Base-by-base conservation (phyloP, 2,329 filamentous ascomycete genomes). In the Rosellinia necatrix region DNA sequence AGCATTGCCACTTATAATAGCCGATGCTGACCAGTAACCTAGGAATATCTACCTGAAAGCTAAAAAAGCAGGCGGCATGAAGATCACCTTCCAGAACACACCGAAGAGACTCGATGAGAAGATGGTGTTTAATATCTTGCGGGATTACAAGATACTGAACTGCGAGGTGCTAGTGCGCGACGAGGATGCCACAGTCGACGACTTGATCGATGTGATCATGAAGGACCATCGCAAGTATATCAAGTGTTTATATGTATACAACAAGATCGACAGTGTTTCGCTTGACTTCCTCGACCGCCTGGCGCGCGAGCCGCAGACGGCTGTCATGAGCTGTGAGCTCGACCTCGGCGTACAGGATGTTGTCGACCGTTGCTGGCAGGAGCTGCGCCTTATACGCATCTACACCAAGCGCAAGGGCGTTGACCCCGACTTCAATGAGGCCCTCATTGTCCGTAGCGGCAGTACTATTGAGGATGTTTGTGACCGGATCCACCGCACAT, bases 121-220 rank as follows among this genome's bases (percentile, higher is more conserved):
- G 78, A 96, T 99, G 90, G 81, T 99, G 57, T 96, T 88, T 81
- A 97, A 96, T 78, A 97, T 99, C 70, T 81, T 99, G 47, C 89
- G 91, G 65, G 94, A 99, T 81, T 99, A 99, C 85, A 97, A 97
- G 79, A 92, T 99, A 66, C 84, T 99, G 58, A 99, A 99, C 78
- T 94, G 90, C 75, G 94, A 99, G 74, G 92, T 99, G 1, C 84
- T 99, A 19, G 86, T 99, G 13, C 89, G 94, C 67, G 94, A 99
- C 71, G 94, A 99, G 70, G 87, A 96, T 71, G 91, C 89, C 35
- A 97, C 94, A 1, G 92, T 99, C 30, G 94, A 99, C 76, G 93
- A 99, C 75, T 90, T 99, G 74, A 99, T 99, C 77, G 94, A 99
- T 74, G 92, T 97, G 59, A 97, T 99, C 75, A 97, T 97, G 93